Evolutionary conservation across 805 yeast genomes (phyloP).

Genomic region (Isabelozyma gotoi): DNA sequence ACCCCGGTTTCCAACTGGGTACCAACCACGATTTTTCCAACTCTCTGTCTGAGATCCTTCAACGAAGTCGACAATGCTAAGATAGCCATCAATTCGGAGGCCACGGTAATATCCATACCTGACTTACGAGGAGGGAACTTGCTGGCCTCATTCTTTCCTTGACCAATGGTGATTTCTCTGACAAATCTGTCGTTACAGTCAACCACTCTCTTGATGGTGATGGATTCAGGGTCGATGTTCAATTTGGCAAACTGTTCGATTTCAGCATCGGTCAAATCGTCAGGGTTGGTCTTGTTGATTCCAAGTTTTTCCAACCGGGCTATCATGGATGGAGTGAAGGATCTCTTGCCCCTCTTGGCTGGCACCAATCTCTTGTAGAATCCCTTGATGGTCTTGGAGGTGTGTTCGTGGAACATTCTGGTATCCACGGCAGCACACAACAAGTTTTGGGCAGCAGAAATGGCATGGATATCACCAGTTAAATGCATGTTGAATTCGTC

Average conservation of each 20-base stretch:
- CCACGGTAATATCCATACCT: conserved; percentile 96
- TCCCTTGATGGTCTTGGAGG: conserved; percentile 76
- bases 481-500: conserved; percentile 97
- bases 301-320: conserved; percentile 78
- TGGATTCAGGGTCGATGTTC: conserved; percentile 85
- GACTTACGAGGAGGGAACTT: conserved; percentile 82
- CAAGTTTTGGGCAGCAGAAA: conserved; percentile 88
- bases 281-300: conserved; percentile 77
- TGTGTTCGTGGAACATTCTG: conserved; percentile 90
- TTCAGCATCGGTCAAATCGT: conserved; percentile 77
- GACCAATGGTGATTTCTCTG: conserved; percentile 85
- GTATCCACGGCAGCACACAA: conserved; percentile 97
- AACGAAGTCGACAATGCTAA: conserved; percentile 79
- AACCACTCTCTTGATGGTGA: conserved; percentile 90
- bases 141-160: conserved; percentile 79
- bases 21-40: conserved; percentile 89
- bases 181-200: conserved; percentile 92
- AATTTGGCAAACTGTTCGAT: conserved; percentile 72
- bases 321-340: conserved; percentile 76
- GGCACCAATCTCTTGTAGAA: conserved; percentile 87
- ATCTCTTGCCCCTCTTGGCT: conserved; percentile 73
- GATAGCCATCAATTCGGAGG: conserved; percentile 95
- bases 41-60: conserved; percentile 80
- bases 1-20: conserved; percentile 64
- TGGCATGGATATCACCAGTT: conserved; percentile 97